phyloP scores from a whole-genome alignment of 768 basidiomycete genomes.

The Termitomyces sp. region DNA sequence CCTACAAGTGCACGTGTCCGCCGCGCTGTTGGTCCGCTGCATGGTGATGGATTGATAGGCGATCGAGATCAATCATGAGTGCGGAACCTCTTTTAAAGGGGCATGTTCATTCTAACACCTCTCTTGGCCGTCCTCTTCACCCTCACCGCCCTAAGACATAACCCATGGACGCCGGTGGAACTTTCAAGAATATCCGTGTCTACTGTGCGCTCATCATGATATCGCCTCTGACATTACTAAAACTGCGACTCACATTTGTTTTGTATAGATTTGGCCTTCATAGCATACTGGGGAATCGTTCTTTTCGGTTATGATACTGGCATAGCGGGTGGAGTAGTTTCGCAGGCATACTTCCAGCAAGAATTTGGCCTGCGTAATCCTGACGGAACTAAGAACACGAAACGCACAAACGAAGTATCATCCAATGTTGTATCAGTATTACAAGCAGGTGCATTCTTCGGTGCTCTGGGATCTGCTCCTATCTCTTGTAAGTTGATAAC shows the following conservation, averaged over 20 bases:
- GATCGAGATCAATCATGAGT: conserved; percentile 1
- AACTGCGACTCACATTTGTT: background rate
- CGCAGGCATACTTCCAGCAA: conserved; percentile 52
- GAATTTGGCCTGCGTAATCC: conserved; percentile 57
- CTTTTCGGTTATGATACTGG: conserved; percentile 78
- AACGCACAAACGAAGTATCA: conserved; percentile 49
- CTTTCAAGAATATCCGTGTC: conserved; percentile 58
- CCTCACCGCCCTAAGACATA: background rate
- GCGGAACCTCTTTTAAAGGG: conserved; percentile 1
- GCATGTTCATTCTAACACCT: background rate
- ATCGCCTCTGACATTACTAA: background rate
- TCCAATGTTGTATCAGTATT: conserved; percentile 86
- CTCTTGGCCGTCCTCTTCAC: background rate
- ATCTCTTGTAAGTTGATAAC: conserved; percentile 50
- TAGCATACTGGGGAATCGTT: conserved; percentile 78
- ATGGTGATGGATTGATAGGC: background rate
- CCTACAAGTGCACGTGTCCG: background rate
- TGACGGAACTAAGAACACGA: conserved; percentile 36
- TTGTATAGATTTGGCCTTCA: conserved; percentile 61
- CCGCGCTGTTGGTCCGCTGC: background rate
- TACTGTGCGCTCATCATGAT: conserved; percentile 44
- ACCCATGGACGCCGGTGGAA: background rate
- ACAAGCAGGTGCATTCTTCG: conserved; percentile 88
- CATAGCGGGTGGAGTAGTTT: conserved; percentile 50
- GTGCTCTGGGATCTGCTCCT: conserved; percentile 71